phyloP scores from a whole-genome alignment of 495 filamentous ascomycete genomes.

The Cercophora sp. region DNA sequence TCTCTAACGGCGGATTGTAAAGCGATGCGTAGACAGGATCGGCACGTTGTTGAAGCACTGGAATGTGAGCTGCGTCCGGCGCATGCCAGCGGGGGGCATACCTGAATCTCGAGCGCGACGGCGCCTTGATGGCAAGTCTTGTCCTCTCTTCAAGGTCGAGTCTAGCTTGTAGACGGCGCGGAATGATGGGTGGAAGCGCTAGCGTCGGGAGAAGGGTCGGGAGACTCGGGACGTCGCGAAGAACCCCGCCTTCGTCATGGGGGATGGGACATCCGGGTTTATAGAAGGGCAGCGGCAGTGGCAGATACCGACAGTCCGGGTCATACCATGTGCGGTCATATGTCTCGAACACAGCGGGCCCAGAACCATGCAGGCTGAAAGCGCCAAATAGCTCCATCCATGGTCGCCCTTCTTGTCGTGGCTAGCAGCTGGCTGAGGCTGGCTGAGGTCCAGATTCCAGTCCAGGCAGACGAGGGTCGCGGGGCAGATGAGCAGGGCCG shows the following conservation, averaged over 20 bases:
- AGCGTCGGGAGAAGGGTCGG: conserved; percentile 12
- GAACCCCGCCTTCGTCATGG: background rate
- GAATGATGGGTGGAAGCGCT: conserved; percentile 22
- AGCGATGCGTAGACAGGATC: conserved; percentile 22
- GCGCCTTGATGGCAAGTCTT: no score
- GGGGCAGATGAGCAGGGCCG: conserved; percentile 5
- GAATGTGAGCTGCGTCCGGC: background rate
- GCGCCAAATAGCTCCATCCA: conserved; percentile 6
- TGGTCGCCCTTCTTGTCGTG: conserved; percentile 4
- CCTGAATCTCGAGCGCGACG: conserved; percentile 59
- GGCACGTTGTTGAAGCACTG: conserved; percentile 27
- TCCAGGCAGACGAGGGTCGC: no score
- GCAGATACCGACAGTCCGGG: conserved; percentile 7
- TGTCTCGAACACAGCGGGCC: background rate
- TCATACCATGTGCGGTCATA: background rate
- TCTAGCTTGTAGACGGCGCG: background rate
- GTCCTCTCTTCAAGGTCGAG: no score
- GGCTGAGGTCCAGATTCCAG: conserved; percentile 11
- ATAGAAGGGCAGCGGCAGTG: no score
- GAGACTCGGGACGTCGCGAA: background rate
- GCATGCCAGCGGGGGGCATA: background rate
- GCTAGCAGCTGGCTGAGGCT: conserved; percentile 14
- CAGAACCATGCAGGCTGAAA: conserved; percentile 10
- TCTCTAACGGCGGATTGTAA: conserved; percentile 22
- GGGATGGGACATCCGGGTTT: no score